Evolutionary conservation across 2,329 filamentous ascomycete species (phyloP), one percentile per base, ranked within the genome.

Genomic region (Bisporella sp.): DNA sequence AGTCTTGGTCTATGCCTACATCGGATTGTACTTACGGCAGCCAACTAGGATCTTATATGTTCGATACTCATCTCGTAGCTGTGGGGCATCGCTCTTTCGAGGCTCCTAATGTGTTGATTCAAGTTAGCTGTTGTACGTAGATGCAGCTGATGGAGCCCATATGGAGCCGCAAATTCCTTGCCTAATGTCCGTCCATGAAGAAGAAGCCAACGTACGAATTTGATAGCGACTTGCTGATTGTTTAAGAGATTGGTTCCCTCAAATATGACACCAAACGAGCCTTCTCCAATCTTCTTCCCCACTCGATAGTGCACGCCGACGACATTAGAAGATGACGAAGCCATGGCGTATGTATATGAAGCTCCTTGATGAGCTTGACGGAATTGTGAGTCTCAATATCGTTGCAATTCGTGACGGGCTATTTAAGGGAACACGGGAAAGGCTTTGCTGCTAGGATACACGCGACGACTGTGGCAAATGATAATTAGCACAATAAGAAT

Each of bases 31-130:
- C 93, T 87, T 76, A 99, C 93, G 92, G 77, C 93, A 99, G 68
- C 93, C 93, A 59, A 97, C 93, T 61, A 99, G 82, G 64, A 99
- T 97, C 78, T 99, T 99, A 78, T 99, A 99, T 54, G 93, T 99
- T 66, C 93, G 84, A 71, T 99, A 99, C 71, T 99, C 93, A 79
- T 99, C 93, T 71, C 93, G 86, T 60, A 99, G 75, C 71, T 99
- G 93, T 51, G 93, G 93, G 68, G 93, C 93, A 74, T 99, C 93
- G 71, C 92, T 97, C 77, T 99, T 99, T 62, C 93, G 82, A 53
- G 93, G 93, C 85, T 99, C 93, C 89, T 21, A 21, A 21, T 21
- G 21, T 21, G 21, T 21, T 21, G 21, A 21, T 21, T 21, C 95
- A 61, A 21, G 21, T 21, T 21, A 21, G 21, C 21, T 3, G 21